phyloP scores from a whole-genome alignment of 2,329 filamentous ascomycete species.

The Escovopsis sp. region DNA sequence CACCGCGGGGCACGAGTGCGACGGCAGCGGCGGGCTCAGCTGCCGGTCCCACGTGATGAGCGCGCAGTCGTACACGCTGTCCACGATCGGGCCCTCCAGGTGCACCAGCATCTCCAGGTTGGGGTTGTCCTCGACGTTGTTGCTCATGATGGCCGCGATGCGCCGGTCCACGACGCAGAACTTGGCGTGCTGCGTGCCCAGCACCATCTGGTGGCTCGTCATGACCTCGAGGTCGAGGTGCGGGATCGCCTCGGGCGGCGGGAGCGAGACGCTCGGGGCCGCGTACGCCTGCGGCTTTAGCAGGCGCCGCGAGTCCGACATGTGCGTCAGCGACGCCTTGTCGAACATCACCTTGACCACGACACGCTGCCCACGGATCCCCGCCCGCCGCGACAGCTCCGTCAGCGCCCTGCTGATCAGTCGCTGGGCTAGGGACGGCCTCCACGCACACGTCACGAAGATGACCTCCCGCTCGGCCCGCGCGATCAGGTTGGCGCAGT shows the following conservation, averaged over 20 bases:
- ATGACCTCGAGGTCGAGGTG: conserved; percentile 57
- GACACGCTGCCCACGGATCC: conserved; percentile 37
- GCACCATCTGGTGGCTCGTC: conserved; percentile 52
- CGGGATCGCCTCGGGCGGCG: conserved; percentile 48
- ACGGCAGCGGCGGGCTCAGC: conserved; percentile 17
- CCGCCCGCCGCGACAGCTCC: conserved; percentile 52
- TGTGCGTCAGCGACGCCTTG: conserved; percentile 48
- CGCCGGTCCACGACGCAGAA: conserved; percentile 63
- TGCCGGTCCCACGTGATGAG: conserved; percentile 55
- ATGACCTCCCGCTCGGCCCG: conserved; percentile 58
- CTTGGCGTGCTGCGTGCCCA: conserved; percentile 67
- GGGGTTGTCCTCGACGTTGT: conserved; percentile 66
- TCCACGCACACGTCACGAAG: conserved; percentile 64
- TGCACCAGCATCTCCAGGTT: conserved; percentile 73
- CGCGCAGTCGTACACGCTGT: conserved; percentile 59
- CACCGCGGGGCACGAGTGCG: background rate
- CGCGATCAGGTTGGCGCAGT: conserved; percentile 63
- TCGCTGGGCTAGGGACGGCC: conserved; percentile 49
- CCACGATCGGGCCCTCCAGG: conserved; percentile 60
- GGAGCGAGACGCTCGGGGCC: conserved; percentile 42
- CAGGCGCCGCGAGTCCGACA: conserved; percentile 47
- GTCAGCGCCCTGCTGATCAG: conserved; percentile 52
- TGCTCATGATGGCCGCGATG: conserved; percentile 57
- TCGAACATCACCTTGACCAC: conserved; percentile 66
- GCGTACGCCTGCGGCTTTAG: conserved; percentile 44